Base-by-base conservation (phyloP, 1,139 yeast species). In the Eremothecium cymbalariae region DNA sequence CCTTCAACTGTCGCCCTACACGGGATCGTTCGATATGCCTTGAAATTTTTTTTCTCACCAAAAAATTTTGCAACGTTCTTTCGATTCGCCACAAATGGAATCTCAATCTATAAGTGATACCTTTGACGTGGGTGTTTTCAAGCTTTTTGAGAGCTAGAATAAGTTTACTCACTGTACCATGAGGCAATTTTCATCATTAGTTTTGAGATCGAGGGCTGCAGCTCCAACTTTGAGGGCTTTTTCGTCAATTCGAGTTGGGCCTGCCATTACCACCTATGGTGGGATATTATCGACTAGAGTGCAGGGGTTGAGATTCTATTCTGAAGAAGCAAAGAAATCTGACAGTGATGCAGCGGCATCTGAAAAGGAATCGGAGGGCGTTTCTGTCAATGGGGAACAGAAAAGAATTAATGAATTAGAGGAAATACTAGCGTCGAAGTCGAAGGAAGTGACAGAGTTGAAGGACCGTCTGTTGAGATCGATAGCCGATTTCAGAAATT, bases 401-500 rank as follows among this genome's bases (percentile, higher is more conserved):
- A 37, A 31, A 31, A 43, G 41, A 19, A 32, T 67, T 17, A 63
- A 59, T 29, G 74, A 70, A 36, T 59, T 78, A 44, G 64, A 73
- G 55, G 65, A 64, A 25, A 77, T 80, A 56, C 66, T 74, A 45
- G 69, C 64, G 27, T 68, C 69, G 44, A 84, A 83, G 61, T 88
- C 79, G 54, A 83, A 82, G 58, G 95, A 85, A 44, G 68, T 72
- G 43, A 90, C 86, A 18, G 83, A 79, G 50, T 66, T 82, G 67
- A 85, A 84, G 63, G 93, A 85, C 61, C 77, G 78, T 50, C 79
- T 82, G 55, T 70, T 85, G 41, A 75, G 94, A 51, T 74, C 94
- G 19, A 71, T 85, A 38, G 95, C 96, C 16, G 96, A 88, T 59
- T 88, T 85, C 77, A 78, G 95, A 54, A 85, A 83, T 64, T 68